phyloP scores from a whole-genome alignment of 2,329 filamentous ascomycete species.

The Endocalyx cinctus region DNA sequence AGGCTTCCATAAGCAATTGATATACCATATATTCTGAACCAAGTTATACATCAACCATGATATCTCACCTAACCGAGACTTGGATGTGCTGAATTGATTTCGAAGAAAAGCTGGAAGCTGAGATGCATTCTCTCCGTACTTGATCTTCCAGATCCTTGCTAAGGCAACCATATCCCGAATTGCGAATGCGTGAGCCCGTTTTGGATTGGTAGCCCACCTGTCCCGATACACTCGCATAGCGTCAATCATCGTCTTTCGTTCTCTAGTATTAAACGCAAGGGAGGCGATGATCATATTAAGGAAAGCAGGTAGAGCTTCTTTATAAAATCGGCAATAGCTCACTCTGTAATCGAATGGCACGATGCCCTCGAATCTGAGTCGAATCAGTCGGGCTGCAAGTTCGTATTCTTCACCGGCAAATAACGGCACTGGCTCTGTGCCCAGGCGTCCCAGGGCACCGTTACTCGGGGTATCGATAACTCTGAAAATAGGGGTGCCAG shows the following conservation, averaged over 20 bases:
- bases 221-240: no score
- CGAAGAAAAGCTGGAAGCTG: conserved; percentile 4
- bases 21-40: background rate
- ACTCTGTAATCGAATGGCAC: conserved; percentile 9
- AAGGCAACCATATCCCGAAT: background rate
- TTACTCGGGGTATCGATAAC: background rate
- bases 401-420: background rate
- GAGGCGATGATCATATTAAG: conserved; percentile 7
- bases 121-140: background rate
- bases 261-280: conserved; percentile 6
- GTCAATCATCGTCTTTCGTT: no score
- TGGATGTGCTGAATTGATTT: conserved; percentile 1
- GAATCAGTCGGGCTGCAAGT: background rate
- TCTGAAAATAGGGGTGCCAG: conserved; percentile 10
- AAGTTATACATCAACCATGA: conserved; percentile 7
- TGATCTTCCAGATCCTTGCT: conserved; percentile 1
- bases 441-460: background rate
- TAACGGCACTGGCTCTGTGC: background rate
- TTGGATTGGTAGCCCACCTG: no score
- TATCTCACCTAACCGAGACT: conserved; percentile 7
- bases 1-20: no score
- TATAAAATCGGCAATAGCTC: conserved; percentile 3
- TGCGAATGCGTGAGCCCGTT: background rate
- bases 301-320: conserved; percentile 4
- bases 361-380: conserved; percentile 7